These are phyloP conservation scores for Solanum chiquidenum DNA, from an alignment of 257 asterid species.

Conservation along the genomic window DNA sequence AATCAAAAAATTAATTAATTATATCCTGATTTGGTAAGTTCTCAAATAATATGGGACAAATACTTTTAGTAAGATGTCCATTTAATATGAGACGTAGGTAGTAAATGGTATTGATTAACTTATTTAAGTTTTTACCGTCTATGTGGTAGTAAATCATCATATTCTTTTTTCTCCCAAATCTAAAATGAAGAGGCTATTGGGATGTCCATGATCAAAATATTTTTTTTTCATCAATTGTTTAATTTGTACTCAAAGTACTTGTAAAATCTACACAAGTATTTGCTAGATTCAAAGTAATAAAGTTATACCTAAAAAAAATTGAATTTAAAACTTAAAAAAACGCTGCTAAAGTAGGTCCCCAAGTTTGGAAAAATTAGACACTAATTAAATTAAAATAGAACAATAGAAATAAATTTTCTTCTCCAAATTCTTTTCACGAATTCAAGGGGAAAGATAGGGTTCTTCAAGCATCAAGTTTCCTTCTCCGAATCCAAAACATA, in stretches of 20 bases:
- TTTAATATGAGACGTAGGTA: too few relatives aligned
- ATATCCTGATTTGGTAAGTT: too few relatives aligned
- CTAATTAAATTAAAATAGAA: too few relatives aligned
- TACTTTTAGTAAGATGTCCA: too few relatives aligned
- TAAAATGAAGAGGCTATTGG: not conserved
- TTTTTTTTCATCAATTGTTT: too few relatives aligned
- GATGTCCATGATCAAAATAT: not conserved
- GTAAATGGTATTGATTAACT: too few relatives aligned
- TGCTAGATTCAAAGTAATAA: not conserved
- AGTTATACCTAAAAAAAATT: not conserved
- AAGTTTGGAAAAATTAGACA: not conserved
- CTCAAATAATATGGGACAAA: too few relatives aligned
- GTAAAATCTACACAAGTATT: too few relatives aligned
- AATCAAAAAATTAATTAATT: too few relatives aligned
- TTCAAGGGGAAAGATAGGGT: not conserved
- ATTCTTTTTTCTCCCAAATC: too few relatives aligned
- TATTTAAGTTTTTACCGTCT: too few relatives aligned
- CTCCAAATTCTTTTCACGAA: not conserved
- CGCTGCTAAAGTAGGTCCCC: not conserved
- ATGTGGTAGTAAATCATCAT: too few relatives aligned
- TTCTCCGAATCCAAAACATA: not conserved
- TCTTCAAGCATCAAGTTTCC: not conserved
- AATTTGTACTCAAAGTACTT: not conserved
- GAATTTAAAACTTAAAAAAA: not conserved
- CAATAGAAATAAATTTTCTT: not conserved